Percentiles rank a stretch among this genome's conserved stretches.
Evolutionary conservation across 176 grass and related monocot species (phyloP).

Genomic region (Otatea glauca): DNA sequence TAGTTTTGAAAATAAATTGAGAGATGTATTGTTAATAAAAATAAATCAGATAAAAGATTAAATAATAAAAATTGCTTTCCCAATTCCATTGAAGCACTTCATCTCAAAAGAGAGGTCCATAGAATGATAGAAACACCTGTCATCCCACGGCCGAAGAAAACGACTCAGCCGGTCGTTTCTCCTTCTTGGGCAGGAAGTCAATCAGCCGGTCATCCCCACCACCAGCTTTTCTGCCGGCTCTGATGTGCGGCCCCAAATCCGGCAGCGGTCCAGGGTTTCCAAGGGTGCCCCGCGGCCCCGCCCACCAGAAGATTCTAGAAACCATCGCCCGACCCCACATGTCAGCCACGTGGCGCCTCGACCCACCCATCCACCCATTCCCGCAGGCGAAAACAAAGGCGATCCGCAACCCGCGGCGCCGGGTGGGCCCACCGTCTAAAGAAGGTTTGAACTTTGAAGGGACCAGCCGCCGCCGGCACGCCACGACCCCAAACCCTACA

Average conservation of each 20-base stretch:
- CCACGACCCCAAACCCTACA: neutral
- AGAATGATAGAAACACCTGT: neutral
- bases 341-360: neutral
- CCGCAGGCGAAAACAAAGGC: neutral
- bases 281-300: neutral
- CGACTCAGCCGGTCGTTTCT: constrained; percentile 7
- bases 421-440: neutral
- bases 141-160: neutral
- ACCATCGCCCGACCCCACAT: neutral
- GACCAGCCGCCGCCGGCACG: neutral
- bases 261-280: constrained; percentile 39
- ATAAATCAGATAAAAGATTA: no score
- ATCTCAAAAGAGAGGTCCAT: no score
- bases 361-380: neutral
- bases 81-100: no score
- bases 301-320: constrained; percentile 43
- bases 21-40: no score
- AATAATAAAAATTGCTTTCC: no score
- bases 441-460: no score
- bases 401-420: constrained; percentile 33
- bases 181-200: constrained; percentile 37
- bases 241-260: constrained; percentile 32
- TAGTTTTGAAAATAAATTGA: no score
- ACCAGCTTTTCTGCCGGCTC: neutral
- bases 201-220: neutral